Percentiles rank a stretch among this genome's conserved stretches.
Conservation (phyloP, 2,329 filamentous ascomycete genomes). For the Thelonectria blattea region DNA sequence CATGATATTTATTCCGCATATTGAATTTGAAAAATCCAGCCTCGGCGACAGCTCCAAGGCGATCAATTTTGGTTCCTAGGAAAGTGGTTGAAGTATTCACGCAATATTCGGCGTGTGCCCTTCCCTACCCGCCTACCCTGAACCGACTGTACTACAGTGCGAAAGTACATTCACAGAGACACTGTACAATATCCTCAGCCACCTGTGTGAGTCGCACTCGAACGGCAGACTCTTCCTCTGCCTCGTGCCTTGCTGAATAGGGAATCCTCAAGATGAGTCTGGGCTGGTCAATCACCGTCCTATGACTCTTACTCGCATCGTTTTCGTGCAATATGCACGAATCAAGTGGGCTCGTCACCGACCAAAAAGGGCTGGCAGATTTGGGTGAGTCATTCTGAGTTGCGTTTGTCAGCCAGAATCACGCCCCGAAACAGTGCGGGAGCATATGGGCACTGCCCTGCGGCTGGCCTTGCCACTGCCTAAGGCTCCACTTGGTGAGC, state of each 20-base stretch:
- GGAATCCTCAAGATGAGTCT: neutral
- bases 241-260: neutral
- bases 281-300: conserved; percentile 4
- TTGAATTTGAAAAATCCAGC: too few species aligned
- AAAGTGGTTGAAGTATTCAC: too few species aligned
- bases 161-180: neutral
- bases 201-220: conserved; percentile 4
- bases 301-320: conserved; percentile 20
- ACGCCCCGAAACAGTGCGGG: neutral
- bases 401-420: conserved; percentile 1
- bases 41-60: too few species aligned
- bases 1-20: too few species aligned
- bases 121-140: too few species aligned
- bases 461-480: conserved; percentile 12
- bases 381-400: conserved; percentile 16
- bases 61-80: too few species aligned
- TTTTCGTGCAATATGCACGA: neutral
- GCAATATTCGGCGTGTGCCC: too few species aligned
- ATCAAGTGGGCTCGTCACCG: conserved; percentile 7
- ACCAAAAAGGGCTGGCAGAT: conserved; percentile 6
- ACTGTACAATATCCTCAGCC: neutral
- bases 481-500: conserved; percentile 8
- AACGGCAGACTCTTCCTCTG: neutral
- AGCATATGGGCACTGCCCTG: neutral
- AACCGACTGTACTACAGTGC: neutral